Base-by-base conservation (phyloP, 129 eudicot genomes). In the Lonicera japonica region DNA sequence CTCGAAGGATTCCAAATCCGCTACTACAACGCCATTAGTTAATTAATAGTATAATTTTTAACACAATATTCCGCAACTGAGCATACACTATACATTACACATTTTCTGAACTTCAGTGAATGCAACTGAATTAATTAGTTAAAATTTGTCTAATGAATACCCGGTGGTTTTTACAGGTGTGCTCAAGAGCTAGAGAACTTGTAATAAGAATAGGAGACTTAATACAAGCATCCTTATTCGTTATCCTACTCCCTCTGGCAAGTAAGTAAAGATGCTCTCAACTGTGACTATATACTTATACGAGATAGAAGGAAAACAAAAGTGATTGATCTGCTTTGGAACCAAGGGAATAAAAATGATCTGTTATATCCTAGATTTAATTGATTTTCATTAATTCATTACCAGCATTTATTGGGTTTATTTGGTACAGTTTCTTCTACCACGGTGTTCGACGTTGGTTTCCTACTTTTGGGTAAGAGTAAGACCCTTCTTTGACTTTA, bases 401-500 rank as follows among this genome's bases (percentile, higher is more conserved):
- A 2, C 36, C 2, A 60, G 15, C 19, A 36, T 47, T 34, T 23
- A 17, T 20, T 73, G 21, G 54, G 20, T 25, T 22, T 56, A 24
- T 38, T 56, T 60, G 46, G 17, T 82, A 73, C 80, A 92, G 95
- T 86, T 92, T 92, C 65, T 92, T 92, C 83, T 92, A 92, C 84
- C 99, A 92, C 66, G 88, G 99, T 77, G 99, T 96, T 60, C 85
- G 88, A 48, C 82, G 71, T 23, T 92, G 92, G 99, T 88, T 92
- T 69, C 99, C 96, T 25, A 58, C 85, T 58, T 85, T 80, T 25
- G 96, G 99, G 99, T 92, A 76, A 79, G 81, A 64, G 46, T 41
- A 4, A 2, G 3, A 1, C 6, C 36, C 36, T 29, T 29, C 36
- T 29, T 29, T 29, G 36, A 29, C 36, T 29, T 6, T 29, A 2